Percentiles rank a stretch among this genome's conserved stretches.
Conservation (phyloP, 2,329 filamentous ascomycete genomes). For the Clarireedia paspali region DNA sequence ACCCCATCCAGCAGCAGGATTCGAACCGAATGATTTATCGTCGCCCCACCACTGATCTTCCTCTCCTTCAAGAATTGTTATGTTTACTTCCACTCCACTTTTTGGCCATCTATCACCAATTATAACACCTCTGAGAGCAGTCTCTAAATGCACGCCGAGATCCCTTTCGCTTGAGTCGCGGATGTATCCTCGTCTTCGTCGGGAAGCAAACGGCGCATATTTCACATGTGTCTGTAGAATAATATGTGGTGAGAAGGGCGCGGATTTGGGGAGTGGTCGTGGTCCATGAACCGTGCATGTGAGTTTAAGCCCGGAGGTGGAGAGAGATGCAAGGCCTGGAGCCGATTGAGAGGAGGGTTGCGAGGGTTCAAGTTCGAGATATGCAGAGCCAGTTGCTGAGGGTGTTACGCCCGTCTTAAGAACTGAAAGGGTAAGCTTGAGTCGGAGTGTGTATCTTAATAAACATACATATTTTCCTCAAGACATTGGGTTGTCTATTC, state of each 20-base stretch:
- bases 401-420: conserved; percentile 88
- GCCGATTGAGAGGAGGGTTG: conserved; percentile 40
- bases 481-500: conserved; percentile 57
- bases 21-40: conserved; percentile 39
- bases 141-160: conserved; percentile 83
- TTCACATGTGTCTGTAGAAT: conserved; percentile 91
- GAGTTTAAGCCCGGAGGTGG: conserved; percentile 66
- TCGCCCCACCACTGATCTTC: conserved; percentile 66
- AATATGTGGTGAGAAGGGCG: conserved; percentile 86
- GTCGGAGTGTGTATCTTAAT: background rate
- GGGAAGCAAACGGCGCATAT: conserved; percentile 88
- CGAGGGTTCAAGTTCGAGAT: conserved; percentile 56
- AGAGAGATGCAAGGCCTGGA: conserved; percentile 38
- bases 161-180: conserved; percentile 83
- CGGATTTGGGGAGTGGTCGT: conserved; percentile 79
- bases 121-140: conserved; percentile 78
- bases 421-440: conserved; percentile 42
- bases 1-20: conserved; percentile 64
- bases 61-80: conserved; percentile 90
- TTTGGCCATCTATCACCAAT: conserved; percentile 98
- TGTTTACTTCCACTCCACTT: conserved; percentile 88
- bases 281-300: conserved; percentile 91
- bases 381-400: conserved; percentile 88
- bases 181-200: conserved; percentile 74
- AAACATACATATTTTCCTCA: conserved; percentile 78